phyloP scores from a whole-genome alignment of 805 yeast species.

The Myxozyma lipomycoides region DNA sequence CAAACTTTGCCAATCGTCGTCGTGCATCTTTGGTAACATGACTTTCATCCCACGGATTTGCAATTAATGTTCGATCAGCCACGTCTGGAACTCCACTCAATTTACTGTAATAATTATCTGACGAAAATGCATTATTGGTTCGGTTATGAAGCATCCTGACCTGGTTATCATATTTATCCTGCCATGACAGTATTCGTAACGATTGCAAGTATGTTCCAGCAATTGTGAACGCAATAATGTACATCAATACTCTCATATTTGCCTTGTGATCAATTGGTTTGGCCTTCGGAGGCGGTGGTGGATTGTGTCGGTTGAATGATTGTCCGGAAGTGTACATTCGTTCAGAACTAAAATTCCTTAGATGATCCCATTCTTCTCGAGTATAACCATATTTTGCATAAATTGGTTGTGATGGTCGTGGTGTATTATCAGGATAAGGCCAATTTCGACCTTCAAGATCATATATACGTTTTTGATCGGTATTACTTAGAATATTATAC shows the following conservation, averaged over 20 bases:
- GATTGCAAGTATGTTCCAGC: slow-evolving; percentile 17
- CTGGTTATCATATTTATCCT: slow-evolving; percentile 8
- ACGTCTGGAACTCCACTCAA: slow-evolving; percentile 1
- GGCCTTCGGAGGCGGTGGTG: slow-evolving; percentile 7
- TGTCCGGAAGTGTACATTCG: slow-evolving; percentile 18
- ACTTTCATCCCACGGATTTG: neutral
- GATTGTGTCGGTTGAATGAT: neutral
- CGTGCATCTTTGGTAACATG: neutral
- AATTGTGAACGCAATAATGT: slow-evolving; percentile 12
- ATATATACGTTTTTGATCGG: slow-evolving; percentile 43
- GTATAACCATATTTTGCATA: slow-evolving; percentile 9
- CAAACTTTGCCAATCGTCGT: neutral
- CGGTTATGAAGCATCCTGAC: slow-evolving; percentile 3
- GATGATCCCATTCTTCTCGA: slow-evolving; percentile 12
- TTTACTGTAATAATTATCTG: neutral
- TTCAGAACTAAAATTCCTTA: slow-evolving; percentile 5
- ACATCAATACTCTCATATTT: slow-evolving; percentile 20
- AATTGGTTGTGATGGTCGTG: neutral
- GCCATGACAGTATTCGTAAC: slow-evolving; percentile 19
- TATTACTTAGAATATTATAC: slow-evolving; percentile 52
- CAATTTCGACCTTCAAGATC: slow-evolving; percentile 42
- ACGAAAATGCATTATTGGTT: neutral
- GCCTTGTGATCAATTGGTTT: slow-evolving; percentile 21
- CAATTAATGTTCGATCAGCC: neutral
- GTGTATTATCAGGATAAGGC: slow-evolving; percentile 11